Percentiles rank a stretch among this genome's conserved stretches.
These are phyloP conservation scores for Jamesozyma lodderae DNA, from an alignment of 805 yeast species.

Conservation along the genomic window DNA sequence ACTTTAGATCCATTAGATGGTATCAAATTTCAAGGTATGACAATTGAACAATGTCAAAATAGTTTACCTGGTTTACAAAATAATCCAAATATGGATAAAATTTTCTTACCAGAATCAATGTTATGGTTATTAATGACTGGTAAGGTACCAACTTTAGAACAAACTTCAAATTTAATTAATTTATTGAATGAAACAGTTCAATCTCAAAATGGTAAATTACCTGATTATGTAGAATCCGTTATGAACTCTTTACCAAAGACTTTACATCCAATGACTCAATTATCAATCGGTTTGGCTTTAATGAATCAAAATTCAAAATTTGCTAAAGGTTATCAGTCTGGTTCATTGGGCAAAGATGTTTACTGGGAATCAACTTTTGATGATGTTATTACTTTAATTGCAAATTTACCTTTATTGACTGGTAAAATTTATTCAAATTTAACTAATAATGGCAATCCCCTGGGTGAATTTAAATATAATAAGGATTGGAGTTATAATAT, in stretches of 20 bases:
- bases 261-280: conserved; percentile 79
- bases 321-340: conserved; percentile 63
- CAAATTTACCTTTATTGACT: conserved; percentile 65
- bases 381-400: conserved; percentile 59
- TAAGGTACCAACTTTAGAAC: conserved; percentile 52
- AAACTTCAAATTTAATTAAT: conserved; percentile 45
- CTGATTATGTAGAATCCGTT: conserved; percentile 51
- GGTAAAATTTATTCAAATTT: conserved; percentile 65
- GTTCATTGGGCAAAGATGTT: conserved; percentile 52
- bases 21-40: conserved; percentile 68
- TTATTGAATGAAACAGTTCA: conserved; percentile 51
- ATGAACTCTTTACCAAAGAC: conserved; percentile 56
- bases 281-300: conserved; percentile 66
- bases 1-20: conserved; percentile 69
- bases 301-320: conserved; percentile 62
- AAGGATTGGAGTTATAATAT: conserved; percentile 70
- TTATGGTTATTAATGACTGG: conserved; percentile 75
- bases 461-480: conserved; percentile 43
- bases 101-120: conserved; percentile 68
- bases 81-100: conserved; percentile 37
- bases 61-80: conserved; percentile 39
- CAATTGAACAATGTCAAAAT: conserved; percentile 63
- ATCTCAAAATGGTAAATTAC: conserved; percentile 33
- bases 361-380: conserved; percentile 73
- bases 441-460: conserved; percentile 43